Conservation (phyloP, 768 basidiomycete genomes). For the Kwoniella dejecticola region DNA sequence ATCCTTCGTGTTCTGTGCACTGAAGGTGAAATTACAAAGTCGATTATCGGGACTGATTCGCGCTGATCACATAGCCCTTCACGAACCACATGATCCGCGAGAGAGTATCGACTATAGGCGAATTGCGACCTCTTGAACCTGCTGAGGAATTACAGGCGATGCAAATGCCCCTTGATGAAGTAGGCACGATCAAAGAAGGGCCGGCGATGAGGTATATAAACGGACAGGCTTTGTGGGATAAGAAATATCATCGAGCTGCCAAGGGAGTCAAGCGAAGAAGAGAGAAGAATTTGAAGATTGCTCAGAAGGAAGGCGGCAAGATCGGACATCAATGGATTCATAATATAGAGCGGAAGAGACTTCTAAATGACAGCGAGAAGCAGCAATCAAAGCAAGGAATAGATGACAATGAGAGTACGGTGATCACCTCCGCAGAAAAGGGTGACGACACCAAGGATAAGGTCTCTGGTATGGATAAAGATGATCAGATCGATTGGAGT, state of each 20-base stretch:
- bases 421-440: not conserved
- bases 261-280: constrained; percentile 44
- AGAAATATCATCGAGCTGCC: constrained; percentile 37
- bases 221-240: constrained; percentile 54
- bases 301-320: constrained; percentile 29
- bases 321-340: constrained; percentile 45
- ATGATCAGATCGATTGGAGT: constrained; percentile 58
- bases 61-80: constrained; percentile 41
- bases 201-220: constrained; percentile 73
- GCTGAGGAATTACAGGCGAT: constrained; percentile 69
- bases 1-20: no score
- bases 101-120: constrained; percentile 76
- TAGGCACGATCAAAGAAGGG: constrained; percentile 76
- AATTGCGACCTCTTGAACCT: constrained; percentile 78
- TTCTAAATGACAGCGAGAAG: no score
- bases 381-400: no score
- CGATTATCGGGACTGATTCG: not conserved
- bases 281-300: constrained; percentile 40
- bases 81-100: constrained; percentile 80
- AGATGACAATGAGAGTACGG: no score
- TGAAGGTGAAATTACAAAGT: no score
- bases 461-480: not conserved
- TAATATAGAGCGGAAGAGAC: no score
- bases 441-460: not conserved
- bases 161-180: constrained; percentile 64